These are phyloP conservation scores for Tolypocladium inflatum DNA, from an alignment of 2,329 filamentous ascomycete species.

Conservation along the genomic window DNA sequence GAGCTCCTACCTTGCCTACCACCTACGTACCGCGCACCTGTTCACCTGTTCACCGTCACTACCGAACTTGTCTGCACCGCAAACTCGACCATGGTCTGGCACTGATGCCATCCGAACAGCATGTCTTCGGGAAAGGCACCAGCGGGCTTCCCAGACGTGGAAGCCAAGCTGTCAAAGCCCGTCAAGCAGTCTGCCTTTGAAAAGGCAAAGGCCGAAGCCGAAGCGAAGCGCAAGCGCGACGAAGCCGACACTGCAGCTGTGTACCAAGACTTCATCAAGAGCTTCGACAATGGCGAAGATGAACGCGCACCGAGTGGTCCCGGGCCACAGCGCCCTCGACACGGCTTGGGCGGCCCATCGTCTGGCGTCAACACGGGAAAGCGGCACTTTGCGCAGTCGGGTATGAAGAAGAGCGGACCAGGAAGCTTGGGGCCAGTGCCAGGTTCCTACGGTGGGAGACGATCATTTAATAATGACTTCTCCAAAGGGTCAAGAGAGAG, in stretches of 20 bases:
- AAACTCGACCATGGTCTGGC: constrained; percentile 5
- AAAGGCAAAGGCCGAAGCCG: constrained; percentile 77
- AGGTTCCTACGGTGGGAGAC: constrained; percentile 41
- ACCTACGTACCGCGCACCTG: not conserved
- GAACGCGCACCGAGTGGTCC: constrained; percentile 20
- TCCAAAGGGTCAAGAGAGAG: constrained; percentile 23
- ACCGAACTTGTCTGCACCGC: not conserved
- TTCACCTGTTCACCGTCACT: not conserved
- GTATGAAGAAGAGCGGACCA: constrained; percentile 49
- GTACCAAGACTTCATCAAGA: constrained; percentile 81
- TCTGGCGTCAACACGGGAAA: constrained; percentile 22
- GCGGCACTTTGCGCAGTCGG: constrained; percentile 56
- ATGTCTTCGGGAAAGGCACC: constrained; percentile 42
- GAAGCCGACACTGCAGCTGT: constrained; percentile 81
- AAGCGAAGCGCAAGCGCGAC: constrained; percentile 77
- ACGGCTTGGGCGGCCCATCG: constrained; percentile 15
- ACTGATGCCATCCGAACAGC: not conserved
- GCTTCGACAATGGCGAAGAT: constrained; percentile 54
- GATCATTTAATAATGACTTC: constrained; percentile 34
- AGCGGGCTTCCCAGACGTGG: constrained; percentile 58
- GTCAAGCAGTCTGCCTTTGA: constrained; percentile 83
- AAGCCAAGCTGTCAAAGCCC: constrained; percentile 69
- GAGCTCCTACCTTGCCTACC: not conserved
- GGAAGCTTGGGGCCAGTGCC: constrained; percentile 50
- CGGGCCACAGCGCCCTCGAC: constrained; percentile 12